Evolutionary conservation across 352 stramenopile genomes (phyloP).

Genomic region (Globisporangium lucens): DNA sequence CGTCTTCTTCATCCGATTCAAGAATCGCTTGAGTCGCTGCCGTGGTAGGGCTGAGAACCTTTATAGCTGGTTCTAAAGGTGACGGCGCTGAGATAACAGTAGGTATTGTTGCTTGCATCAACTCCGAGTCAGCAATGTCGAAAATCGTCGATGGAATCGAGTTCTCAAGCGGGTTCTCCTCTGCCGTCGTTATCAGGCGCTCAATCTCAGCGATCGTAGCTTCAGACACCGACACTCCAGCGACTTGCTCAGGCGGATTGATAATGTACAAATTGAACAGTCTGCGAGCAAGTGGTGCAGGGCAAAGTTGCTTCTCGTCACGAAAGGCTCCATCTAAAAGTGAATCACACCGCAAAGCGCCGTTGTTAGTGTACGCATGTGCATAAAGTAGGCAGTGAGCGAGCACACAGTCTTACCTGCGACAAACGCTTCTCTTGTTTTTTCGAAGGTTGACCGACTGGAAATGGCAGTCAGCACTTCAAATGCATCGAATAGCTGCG

Average conservation of each 20-base stretch:
- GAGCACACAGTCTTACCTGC: background rate
- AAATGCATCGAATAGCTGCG: background rate
- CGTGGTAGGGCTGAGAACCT: background rate
- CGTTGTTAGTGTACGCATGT: background rate
- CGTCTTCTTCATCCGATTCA: conserved; percentile 20
- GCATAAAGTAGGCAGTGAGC: background rate
- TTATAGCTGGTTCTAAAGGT: background rate
- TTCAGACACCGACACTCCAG: conserved; percentile 16
- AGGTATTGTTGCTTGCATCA: conserved; percentile 31
- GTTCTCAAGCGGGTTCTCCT: background rate
- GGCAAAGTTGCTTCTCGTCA: background rate
- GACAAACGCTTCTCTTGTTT: conserved; percentile 17
- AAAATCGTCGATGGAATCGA: conserved; percentile 35
- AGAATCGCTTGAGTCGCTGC: background rate
- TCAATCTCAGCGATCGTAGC: conserved; percentile 35
- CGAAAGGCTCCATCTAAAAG: background rate
- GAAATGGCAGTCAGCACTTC: background rate
- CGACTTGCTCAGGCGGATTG: background rate
- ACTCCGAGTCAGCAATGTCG: conserved; percentile 52
- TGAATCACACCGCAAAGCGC: background rate
- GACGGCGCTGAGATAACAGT: background rate
- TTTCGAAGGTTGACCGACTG: conserved; percentile 9
- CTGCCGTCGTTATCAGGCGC: conserved; percentile 12
- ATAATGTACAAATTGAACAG: conserved; percentile 23
- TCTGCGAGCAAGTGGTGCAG: conserved; percentile 17